Evolutionary conservation across 495 filamentous ascomycete genomes (phyloP).

Genomic region (Lindgomyces ingoldianus): DNA sequence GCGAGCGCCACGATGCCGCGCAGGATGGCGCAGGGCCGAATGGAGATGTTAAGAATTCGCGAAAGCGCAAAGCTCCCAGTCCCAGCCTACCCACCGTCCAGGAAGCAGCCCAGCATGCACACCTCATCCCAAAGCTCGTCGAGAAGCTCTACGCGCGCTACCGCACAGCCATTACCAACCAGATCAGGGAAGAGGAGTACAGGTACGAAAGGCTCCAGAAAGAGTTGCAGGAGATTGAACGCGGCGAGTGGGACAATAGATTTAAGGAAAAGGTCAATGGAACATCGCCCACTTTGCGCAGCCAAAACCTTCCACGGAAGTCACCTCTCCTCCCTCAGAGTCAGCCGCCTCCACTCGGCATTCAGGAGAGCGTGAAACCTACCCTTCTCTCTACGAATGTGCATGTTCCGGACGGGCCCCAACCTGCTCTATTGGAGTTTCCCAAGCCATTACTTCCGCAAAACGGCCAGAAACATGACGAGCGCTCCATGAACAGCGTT

Average conservation of each 20-base stretch:
- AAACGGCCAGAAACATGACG: constrained; percentile 29
- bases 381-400: not conserved
- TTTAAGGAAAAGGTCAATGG: constrained; percentile 24
- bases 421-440: not conserved
- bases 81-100: constrained; percentile 63
- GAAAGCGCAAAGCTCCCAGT: constrained; percentile 72
- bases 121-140: constrained; percentile 68
- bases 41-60: constrained; percentile 49
- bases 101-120: constrained; percentile 63
- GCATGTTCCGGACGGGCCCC: not conserved
- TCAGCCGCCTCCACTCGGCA: not conserved
- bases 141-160: constrained; percentile 74
- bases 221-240: constrained; percentile 70
- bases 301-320: constrained; percentile 26
- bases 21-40: constrained; percentile 33
- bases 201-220: constrained; percentile 61
- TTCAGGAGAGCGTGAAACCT: not conserved
- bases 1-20: constrained; percentile 29
- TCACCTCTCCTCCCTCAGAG: constrained; percentile 12
- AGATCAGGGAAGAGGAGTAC: constrained; percentile 75
- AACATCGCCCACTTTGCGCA: constrained; percentile 27
- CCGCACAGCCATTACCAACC: constrained; percentile 61
- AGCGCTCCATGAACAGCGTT: constrained; percentile 30
- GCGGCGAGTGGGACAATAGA: constrained; percentile 54
- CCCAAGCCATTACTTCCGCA: not conserved